Base-by-base conservation (phyloP, 176 grass and related monocot genomes). In the Alopecurus myosuroides region DNA sequence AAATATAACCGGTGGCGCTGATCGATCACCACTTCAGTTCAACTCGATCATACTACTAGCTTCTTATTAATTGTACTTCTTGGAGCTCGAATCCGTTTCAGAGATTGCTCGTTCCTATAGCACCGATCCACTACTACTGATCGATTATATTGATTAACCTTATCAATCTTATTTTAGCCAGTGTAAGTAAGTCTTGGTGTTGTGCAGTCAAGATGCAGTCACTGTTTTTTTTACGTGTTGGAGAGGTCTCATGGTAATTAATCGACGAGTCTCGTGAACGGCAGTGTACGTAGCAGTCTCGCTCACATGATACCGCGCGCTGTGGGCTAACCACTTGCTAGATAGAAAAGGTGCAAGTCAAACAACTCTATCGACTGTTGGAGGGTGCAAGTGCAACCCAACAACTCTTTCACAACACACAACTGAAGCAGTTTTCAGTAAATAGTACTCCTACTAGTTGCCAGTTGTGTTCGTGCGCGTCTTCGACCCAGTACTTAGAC, bases 61-160 rank as follows among this genome's bases (percentile, higher is more conserved):
- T 48, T 48, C 22, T 49, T 46, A 18, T 73, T 9, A 46, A 42
- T 46, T 46, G 41, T 73, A 63, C 44, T 64, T 36, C 44, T 50
- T 50, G 71, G 71, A 74, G 71, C 71, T 51, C 44, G 44, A 74
- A 74, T 74, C 71, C 44, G 71, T 51, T 74, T 46, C 17, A 11
- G 45, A 50, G 44, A 50, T 74, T 30, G 28, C 50, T 46, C 40
- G 25, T 74, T 74, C 41, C 42, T 19, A 3, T 48, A 49, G 44
- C 48, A 46, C 23, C n/a, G n/a, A n/a, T 73, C n/a, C 69, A 31
- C 17, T 29, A 50, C 26, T 9, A 19, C 61, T 73, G 41, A 73
- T 73, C 15, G 15, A 50, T 74, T 50, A 50, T 65, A 65, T 65
- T 65, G 30, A 19, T 74, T 74, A 49, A 74, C 20, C 60, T 17